Evolutionary conservation across 2,329 filamentous ascomycete genomes (phyloP).

Genomic region (Lachnellula willkommii): DNA sequence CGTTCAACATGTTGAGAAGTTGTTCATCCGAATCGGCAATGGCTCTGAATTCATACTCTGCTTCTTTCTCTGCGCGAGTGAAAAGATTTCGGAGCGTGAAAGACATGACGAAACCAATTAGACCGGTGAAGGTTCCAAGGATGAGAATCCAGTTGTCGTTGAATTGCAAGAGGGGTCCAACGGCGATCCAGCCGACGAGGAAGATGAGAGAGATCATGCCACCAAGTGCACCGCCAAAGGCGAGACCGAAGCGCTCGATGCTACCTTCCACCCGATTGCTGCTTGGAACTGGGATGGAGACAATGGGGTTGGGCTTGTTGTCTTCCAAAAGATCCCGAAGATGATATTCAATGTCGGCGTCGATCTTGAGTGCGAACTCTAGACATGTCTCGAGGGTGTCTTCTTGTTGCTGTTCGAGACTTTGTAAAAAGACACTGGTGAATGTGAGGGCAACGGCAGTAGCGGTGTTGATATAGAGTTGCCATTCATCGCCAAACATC

Average conservation of each 20-base stretch:
- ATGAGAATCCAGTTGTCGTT: slow-evolving; percentile 43
- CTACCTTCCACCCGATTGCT: slow-evolving; percentile 33
- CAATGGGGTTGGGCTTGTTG: slow-evolving; percentile 30
- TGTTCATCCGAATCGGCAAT: slow-evolving; percentile 18
- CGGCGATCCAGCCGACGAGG: slow-evolving; percentile 34
- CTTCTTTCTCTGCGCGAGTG: slow-evolving; percentile 19
- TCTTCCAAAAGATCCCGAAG: slow-evolving; percentile 34
- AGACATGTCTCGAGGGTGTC: slow-evolving; percentile 31
- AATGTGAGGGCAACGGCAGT: slow-evolving; percentile 40
- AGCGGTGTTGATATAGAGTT: slow-evolving; percentile 41
- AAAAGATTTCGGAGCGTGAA: slow-evolving; percentile 43
- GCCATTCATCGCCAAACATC: slow-evolving; percentile 34
- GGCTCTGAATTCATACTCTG: slow-evolving; percentile 23
- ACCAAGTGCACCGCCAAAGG: slow-evolving; percentile 39
- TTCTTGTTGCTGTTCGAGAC: slow-evolving; percentile 36
- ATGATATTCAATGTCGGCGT: slow-evolving; percentile 32
- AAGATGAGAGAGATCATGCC: slow-evolving; percentile 36
- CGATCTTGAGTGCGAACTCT: slow-evolving; percentile 32
- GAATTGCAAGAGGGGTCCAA: slow-evolving; percentile 37
- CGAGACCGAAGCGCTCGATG: slow-evolving; percentile 40
- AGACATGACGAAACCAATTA: slow-evolving; percentile 41
- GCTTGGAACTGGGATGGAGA: slow-evolving; percentile 31
- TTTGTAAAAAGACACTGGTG: slow-evolving; percentile 36
- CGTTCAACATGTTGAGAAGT: slow-evolving; percentile 20
- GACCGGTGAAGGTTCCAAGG: slow-evolving; percentile 43